phyloP scores from a whole-genome alignment of 257 asterid species.

The Scutellaria minor region DNA sequence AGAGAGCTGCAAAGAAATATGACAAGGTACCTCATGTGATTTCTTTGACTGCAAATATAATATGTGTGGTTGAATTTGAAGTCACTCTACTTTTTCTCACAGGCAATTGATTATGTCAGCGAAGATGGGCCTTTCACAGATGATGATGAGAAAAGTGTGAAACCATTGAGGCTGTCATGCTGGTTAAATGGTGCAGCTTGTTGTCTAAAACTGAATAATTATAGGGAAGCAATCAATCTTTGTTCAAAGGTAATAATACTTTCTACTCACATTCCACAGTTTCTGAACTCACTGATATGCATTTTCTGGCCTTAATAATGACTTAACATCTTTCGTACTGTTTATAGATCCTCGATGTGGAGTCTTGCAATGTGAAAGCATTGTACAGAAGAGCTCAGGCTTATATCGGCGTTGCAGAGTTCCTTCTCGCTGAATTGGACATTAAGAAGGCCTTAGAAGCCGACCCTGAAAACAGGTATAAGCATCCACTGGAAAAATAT shows the following conservation, averaged over 20 bases:
- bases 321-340: neutral
- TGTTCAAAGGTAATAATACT: slow-evolving; percentile 60
- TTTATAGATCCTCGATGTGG: slow-evolving; percentile 57
- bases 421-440: slow-evolving; percentile 66
- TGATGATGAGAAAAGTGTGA: slow-evolving; percentile 50
- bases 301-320: slow-evolving; percentile 14
- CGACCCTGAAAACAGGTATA: slow-evolving; percentile 70
- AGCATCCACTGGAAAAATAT: neutral
- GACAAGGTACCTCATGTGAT: slow-evolving; percentile 49
- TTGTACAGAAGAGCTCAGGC: slow-evolving; percentile 80
- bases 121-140: slow-evolving; percentile 49
- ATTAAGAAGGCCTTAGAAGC: slow-evolving; percentile 76
- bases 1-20: slow-evolving; percentile 67
- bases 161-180: slow-evolving; percentile 57
- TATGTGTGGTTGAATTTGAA: neutral
- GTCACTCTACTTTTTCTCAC: slow-evolving; percentile 14
- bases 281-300: neutral
- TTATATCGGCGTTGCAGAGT: slow-evolving; percentile 53
- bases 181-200: slow-evolving; percentile 81
- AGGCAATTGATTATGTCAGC: slow-evolving; percentile 62
- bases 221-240: slow-evolving; percentile 50
- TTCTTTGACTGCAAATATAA: neutral
- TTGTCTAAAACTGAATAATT: slow-evolving; percentile 57
- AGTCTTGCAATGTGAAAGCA: slow-evolving; percentile 76
- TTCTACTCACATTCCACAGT: neutral